Conservation (phyloP, 306 rosid species). For the Urtica urens region DNA sequence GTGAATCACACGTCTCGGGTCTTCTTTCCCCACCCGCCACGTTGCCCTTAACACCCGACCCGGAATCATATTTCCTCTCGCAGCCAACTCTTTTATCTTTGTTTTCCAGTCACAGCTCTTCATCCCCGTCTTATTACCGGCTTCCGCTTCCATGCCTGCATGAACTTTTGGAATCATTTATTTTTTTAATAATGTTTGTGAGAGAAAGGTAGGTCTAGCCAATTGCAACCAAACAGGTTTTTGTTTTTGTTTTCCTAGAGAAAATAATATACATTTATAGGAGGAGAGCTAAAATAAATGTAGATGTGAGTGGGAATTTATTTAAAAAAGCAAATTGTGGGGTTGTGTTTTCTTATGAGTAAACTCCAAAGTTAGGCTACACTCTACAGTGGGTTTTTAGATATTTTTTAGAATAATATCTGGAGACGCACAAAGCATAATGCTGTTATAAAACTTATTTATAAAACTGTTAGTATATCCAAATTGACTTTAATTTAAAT, state of each 20-base stretch:
- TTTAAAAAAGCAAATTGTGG: no score
- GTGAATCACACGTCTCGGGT: conserved; percentile 34
- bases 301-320: conserved; percentile 20
- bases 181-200: no score
- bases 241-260: neutral
- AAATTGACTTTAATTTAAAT: no score
- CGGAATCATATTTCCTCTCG: neutral
- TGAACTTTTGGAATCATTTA: neutral
- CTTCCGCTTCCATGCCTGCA: neutral
- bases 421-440: no score
- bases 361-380: conserved; percentile 22
- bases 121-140: neutral
- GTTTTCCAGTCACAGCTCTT: neutral
- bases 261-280: neutral
- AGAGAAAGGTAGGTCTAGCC: neutral
- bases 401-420: no score
- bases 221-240: conserved; percentile 4
- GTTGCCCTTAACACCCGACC: neutral
- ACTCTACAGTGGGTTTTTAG: no score
- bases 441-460: no score
- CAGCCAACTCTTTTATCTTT: neutral
- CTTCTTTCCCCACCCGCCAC: conserved; percentile 28
- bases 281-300: neutral
- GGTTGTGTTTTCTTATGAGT: neutral
- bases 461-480: no score